phyloP scores from a whole-genome alignment of 495 filamentous ascomycete genomes.

The Parachaetomium inaequale region DNA sequence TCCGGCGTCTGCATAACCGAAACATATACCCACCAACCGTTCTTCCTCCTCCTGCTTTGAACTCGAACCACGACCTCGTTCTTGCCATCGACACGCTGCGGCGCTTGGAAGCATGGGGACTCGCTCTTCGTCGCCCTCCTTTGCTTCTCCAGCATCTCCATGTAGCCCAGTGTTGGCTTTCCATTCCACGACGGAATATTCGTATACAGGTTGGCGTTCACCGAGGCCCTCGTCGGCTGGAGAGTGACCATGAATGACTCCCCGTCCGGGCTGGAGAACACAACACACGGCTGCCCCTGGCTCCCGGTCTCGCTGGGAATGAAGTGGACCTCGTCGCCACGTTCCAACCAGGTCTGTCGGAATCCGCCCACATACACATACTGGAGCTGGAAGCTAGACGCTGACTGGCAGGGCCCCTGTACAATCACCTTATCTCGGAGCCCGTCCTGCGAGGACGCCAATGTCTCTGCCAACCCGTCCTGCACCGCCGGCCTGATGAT shows the following conservation, averaged over 20 bases:
- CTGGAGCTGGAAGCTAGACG: background rate
- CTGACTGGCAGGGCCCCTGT: background rate
- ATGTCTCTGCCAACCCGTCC: background rate
- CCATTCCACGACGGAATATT: constrained; percentile 12
- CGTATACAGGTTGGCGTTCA: constrained; percentile 9
- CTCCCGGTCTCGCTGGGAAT: background rate
- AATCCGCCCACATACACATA: background rate
- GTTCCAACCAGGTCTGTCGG: background rate
- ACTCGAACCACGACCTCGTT: background rate
- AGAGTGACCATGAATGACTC: constrained; percentile 12
- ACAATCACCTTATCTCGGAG: background rate
- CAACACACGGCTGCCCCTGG: background rate
- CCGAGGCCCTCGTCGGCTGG: constrained; percentile 3
- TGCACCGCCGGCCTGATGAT: background rate
- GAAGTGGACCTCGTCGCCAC: constrained; percentile 1
- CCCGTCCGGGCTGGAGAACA: background rate
- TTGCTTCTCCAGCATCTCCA: background rate
- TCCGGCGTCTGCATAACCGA: background rate
- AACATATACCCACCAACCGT: constrained; percentile 15
- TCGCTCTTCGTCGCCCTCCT: background rate
- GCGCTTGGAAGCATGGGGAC: background rate
- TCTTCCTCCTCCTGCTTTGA: constrained; percentile 2
- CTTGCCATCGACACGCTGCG: background rate
- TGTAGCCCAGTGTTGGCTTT: background rate
- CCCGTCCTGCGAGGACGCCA: background rate